Conservation (phyloP, 2,329 filamentous ascomycete genomes). For the Cladosporium sphaerospermum region DNA sequence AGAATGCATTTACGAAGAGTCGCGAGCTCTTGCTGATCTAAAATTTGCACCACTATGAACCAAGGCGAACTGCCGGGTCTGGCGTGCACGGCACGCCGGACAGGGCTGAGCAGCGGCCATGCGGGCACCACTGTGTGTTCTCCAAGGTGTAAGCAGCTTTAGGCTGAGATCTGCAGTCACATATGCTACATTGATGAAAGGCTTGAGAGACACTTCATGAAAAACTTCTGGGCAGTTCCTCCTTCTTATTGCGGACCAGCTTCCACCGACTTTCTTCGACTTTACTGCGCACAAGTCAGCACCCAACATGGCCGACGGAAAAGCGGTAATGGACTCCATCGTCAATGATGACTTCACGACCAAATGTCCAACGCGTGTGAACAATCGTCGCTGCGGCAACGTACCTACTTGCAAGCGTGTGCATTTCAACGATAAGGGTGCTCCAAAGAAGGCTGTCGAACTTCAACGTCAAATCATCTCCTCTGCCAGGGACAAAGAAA, state of each 20-base stretch:
- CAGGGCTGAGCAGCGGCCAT: too few species aligned
- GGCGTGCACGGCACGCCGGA: too few species aligned
- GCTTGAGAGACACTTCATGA: not conserved
- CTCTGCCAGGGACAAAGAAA: too few species aligned
- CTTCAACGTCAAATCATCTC: not conserved
- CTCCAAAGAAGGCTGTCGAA: not conserved
- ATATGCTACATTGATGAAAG: not conserved
- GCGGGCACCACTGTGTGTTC: too few species aligned
- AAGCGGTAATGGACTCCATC: not conserved
- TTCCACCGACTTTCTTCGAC: not conserved
- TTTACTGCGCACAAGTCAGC: not conserved
- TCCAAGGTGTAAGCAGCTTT: not conserved
- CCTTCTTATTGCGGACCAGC: not conserved
- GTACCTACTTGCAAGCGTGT: not conserved
- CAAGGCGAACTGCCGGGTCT: too few species aligned
- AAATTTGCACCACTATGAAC: too few species aligned
- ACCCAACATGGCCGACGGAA: not conserved
- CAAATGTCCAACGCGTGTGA: not conserved
- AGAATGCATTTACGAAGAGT: too few species aligned
- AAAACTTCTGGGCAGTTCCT: not conserved
- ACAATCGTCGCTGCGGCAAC: not conserved
- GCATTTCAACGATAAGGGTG: not conserved
- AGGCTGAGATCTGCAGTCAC: not conserved
- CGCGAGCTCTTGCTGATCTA: too few species aligned
- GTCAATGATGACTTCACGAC: not conserved